Conservation (phyloP, 1,139 yeast species). For the Tardiomyces blankii region DNA sequence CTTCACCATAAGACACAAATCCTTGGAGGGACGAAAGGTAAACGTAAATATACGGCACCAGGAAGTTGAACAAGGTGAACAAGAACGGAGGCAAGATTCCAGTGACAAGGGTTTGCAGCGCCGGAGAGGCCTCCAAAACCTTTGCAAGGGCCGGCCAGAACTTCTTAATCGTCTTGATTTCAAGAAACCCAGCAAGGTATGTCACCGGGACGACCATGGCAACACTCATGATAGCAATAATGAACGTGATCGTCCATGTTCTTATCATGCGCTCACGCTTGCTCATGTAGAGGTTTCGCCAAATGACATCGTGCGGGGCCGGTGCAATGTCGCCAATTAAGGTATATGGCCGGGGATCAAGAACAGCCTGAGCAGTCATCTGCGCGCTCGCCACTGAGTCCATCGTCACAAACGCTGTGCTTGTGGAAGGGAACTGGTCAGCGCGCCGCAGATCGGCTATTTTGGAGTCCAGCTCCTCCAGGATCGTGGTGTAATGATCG, state of each 20-base stretch:
- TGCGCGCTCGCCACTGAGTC: slow-evolving; percentile 80
- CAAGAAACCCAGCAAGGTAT: slow-evolving; percentile 60
- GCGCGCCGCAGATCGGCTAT: slow-evolving; percentile 41
- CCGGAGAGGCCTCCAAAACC: slow-evolving; percentile 43
- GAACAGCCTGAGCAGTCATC: slow-evolving; percentile 79
- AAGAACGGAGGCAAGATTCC: slow-evolving; percentile 70
- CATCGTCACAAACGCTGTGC: slow-evolving; percentile 72
- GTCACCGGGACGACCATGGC: slow-evolving; percentile 65
- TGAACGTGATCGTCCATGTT: slow-evolving; percentile 49
- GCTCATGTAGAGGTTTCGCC: slow-evolving; percentile 63
- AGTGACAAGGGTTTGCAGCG: slow-evolving; percentile 55
- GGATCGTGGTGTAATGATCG: slow-evolving; percentile 43
- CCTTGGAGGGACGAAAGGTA: slow-evolving; percentile 66
- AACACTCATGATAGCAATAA: slow-evolving; percentile 53
- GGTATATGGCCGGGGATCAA: slow-evolving; percentile 68
- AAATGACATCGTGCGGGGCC: slow-evolving; percentile 75
- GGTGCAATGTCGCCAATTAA: slow-evolving; percentile 71
- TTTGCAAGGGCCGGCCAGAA: slow-evolving; percentile 67
- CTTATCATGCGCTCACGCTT: slow-evolving; percentile 45
- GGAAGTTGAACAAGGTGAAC: slow-evolving; percentile 61
- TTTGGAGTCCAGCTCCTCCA: slow-evolving; percentile 46
- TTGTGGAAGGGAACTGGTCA: slow-evolving; percentile 30
- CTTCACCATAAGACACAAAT: slow-evolving; percentile 67
- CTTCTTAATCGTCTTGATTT: slow-evolving; percentile 54
- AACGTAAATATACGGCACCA: slow-evolving; percentile 66